A percentile compares a stretch with the other conserved stretches of the same genome.
phyloP scores from a whole-genome alignment of 305 asterid genomes.

The Fraxinus xanthoxyloides region DNA sequence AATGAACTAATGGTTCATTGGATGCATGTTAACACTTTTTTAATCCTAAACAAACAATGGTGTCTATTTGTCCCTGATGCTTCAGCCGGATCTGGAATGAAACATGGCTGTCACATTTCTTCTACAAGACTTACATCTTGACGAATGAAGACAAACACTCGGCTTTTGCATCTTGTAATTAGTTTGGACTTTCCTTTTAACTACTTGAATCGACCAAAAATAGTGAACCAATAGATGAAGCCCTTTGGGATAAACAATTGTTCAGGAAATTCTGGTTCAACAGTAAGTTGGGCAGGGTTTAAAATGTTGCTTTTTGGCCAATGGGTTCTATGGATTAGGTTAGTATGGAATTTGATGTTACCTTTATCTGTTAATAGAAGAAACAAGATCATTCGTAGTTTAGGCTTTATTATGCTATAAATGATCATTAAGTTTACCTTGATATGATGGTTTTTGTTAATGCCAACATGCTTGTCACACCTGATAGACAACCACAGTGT shows the following conservation, averaged over 20 bases:
- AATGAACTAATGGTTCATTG: conserved; percentile 1
- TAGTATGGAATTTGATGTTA: background rate
- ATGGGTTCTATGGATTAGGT: background rate
- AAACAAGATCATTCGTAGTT: background rate
- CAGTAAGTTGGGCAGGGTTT: background rate
- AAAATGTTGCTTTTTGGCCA: background rate
- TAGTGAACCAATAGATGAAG: background rate
- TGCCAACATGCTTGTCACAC: conserved; percentile 6
- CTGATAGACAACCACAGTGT: conserved; percentile 1
- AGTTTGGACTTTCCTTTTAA: background rate
- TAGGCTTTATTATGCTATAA: background rate
- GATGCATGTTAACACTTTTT: conserved; percentile 2
- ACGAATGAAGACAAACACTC: background rate
- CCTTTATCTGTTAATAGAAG: background rate
- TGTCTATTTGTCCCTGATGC: conserved; percentile 27
- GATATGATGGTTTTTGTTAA: background rate
- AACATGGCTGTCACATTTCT: conserved; percentile 59
- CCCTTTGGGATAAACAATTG: background rate
- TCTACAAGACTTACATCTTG: conserved; percentile 75
- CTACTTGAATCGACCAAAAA: background rate
- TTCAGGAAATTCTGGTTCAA: background rate
- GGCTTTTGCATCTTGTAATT: background rate
- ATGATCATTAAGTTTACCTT: background rate
- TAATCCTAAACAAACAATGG: background rate
- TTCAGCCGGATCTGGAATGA: conserved; percentile 85